Evolutionary conservation across 257 asterid species (phyloP), one percentile per base, ranked within the genome.

Genomic region (Dorcoceras hygrometricum): DNA sequence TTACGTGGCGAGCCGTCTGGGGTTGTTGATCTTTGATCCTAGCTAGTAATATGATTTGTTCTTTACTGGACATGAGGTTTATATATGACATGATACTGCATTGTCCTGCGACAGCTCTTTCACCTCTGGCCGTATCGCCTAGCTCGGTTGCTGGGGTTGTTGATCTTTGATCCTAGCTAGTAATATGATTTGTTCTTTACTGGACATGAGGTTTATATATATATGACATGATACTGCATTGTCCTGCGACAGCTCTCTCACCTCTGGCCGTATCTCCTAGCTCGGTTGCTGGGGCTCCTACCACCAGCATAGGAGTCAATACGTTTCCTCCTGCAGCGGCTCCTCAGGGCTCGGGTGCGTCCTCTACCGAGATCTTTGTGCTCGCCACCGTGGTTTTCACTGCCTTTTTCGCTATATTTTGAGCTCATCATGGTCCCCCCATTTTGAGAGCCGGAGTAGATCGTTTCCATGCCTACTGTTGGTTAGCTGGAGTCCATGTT

Each of bases 81-180:
- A 9, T 34, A 39, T 39, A 39, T 39, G 50, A 39, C 51, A 39
- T 39, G 51, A 3, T 14, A 39, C 19, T 39, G 51, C 51, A 39
- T n/a, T 65, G 27, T 53, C 69, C 6, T 59, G 46, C 5, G 61
- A 26, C 80, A 89, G 94, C 91, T 65, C 68, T 59, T 19, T 68
- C 97, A 46, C 96, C 96, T 11, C 0, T 23, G 27, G 83, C 82
- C 23, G 1, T 59, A 19, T 68, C 95, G 39, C 90, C 96, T 3
- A 75, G 76, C 73, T 20, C 77, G 0, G 56, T 68, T 9, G 78
- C 82, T 0, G 77, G 74, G 34, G 68, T n/a, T n/a, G n/a, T n/a
- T n/a, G n/a, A n/a, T n/a, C n/a, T n/a, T n/a, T n/a, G n/a, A n/a
- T n/a, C n/a, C n/a, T n/a, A n/a, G n/a, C n/a, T n/a, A n/a, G n/a